phyloP scores from a whole-genome alignment of 352 stramenopile genomes.

The Globisporangium acanthophoron region DNA sequence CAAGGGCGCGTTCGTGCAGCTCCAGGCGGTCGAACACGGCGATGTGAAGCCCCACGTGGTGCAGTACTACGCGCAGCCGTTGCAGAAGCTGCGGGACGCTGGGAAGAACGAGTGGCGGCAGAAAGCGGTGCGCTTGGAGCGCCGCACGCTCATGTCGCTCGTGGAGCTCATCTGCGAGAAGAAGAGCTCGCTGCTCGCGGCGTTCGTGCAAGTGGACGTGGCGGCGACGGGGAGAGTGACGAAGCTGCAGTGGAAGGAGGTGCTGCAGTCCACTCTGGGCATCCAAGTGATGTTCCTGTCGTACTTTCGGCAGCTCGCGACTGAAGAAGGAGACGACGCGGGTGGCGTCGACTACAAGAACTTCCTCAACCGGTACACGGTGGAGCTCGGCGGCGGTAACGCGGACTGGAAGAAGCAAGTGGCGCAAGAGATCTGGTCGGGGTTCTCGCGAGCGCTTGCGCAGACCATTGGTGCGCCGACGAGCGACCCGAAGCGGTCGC shows the following conservation, averaged over 20 bases:
- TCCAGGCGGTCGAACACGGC: slow-evolving; percentile 55
- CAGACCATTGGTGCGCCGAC: slow-evolving; percentile 17
- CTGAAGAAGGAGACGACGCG: slow-evolving; percentile 23
- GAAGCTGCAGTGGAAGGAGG: slow-evolving; percentile 67
- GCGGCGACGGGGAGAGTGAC: slow-evolving; percentile 34
- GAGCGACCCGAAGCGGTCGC: slow-evolving; percentile 40
- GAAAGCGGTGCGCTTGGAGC: slow-evolving; percentile 64
- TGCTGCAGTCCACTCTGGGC: slow-evolving; percentile 46
- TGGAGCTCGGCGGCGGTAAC: slow-evolving; percentile 51
- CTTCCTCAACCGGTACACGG: slow-evolving; percentile 71
- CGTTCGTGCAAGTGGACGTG: slow-evolving; percentile 42
- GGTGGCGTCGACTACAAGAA: slow-evolving; percentile 62
- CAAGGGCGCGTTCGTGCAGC: slow-evolving; percentile 74
- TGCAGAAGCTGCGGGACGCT: slow-evolving; percentile 66
- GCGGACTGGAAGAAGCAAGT: slow-evolving; percentile 65
- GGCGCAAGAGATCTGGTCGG: slow-evolving; percentile 66
- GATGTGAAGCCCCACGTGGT: slow-evolving; percentile 89
- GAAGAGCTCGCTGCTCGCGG: slow-evolving; percentile 43
- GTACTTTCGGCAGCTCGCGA: slow-evolving; percentile 63
- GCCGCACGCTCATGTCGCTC: slow-evolving; percentile 72
- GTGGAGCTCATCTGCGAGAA: slow-evolving; percentile 80
- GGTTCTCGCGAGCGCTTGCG: slow-evolving; percentile 53
- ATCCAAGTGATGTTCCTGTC: slow-evolving; percentile 66
- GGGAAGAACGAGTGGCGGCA: slow-evolving; percentile 76
- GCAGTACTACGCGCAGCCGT: slow-evolving; percentile 86